Percentiles rank a stretch among this genome's conserved stretches.
phyloP scores from a whole-genome alignment of 306 rosid genomes.

The Ochetophila trinervis region DNA sequence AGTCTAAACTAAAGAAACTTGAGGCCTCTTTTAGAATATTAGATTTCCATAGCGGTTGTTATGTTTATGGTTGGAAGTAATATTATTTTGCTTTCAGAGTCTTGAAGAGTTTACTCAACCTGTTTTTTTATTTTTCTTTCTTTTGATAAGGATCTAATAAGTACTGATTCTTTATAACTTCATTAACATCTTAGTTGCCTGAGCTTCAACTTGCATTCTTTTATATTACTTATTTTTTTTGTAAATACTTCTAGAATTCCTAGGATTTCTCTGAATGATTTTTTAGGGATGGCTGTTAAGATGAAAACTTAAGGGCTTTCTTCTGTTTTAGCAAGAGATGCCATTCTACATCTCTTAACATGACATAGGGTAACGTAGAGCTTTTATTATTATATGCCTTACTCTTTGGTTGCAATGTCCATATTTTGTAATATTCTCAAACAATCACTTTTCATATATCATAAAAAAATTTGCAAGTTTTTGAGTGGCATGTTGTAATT shows the following conservation, averaged over 20 bases:
- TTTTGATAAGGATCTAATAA: too few relatives aligned
- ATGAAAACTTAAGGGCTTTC: not conserved
- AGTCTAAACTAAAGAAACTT: not conserved
- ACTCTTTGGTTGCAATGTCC: not conserved
- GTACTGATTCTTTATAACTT: too few relatives aligned
- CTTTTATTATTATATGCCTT: not conserved
- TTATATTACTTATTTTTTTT: not conserved
- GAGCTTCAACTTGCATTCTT: not conserved
- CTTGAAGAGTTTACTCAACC: too few relatives aligned
- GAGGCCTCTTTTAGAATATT: not conserved
- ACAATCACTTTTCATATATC: not conserved
- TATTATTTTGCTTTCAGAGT: too few relatives aligned
- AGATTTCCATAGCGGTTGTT: too few relatives aligned
- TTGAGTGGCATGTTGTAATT: constrained; percentile 12
- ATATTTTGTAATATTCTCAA: not conserved
- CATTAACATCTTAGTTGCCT: not conserved
- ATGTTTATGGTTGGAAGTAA: too few relatives aligned
- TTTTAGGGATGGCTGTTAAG: not conserved
- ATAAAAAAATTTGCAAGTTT: not conserved
- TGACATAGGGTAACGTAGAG: not conserved
- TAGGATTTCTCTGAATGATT: not conserved
- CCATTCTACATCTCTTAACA: not conserved
- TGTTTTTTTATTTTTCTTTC: too few relatives aligned
- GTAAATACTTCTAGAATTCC: not conserved
- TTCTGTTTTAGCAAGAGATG: not conserved